These are phyloP conservation scores for Rheum nobile DNA, from an alignment of 148 eudicot genomes.

Conservation along the genomic window DNA sequence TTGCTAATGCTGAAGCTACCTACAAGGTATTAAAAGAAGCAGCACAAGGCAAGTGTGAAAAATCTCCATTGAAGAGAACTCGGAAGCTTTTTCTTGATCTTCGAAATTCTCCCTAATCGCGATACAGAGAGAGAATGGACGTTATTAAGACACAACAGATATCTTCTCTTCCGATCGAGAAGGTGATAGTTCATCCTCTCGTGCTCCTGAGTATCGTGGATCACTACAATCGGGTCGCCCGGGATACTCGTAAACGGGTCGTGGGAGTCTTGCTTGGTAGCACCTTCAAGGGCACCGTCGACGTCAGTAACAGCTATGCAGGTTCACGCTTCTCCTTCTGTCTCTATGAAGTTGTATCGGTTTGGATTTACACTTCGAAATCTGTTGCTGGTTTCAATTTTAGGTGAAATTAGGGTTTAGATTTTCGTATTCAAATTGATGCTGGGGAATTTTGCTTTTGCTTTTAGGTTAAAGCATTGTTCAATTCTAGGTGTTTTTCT, in stretches of 20 bases:
- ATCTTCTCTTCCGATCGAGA: conserved; percentile 60
- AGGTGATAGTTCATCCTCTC: conserved; percentile 85
- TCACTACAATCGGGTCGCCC: conserved; percentile 90
- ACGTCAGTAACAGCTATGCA: conserved; percentile 80
- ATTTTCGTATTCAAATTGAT: neutral
- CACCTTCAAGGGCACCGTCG: conserved; percentile 72
- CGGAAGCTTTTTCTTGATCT: neutral
- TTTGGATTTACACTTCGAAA: neutral
- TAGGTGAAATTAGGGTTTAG: neutral
- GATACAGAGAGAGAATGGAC: conserved; percentile 37
- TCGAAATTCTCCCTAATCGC: neutral
- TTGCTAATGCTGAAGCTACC: conserved; percentile 75
- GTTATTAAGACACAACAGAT: conserved; percentile 90
- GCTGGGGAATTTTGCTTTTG: neutral
- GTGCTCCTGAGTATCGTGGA: conserved; percentile 91
- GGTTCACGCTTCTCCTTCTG: neutral
- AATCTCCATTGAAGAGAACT: neutral
- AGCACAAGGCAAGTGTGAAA: neutral
- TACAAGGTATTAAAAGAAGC: neutral
- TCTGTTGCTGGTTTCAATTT: neutral
- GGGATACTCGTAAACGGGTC: conserved; percentile 89
- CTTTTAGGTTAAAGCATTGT: neutral
- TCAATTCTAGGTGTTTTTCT: neutral
- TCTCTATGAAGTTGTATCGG: neutral
- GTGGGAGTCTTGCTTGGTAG: conserved; percentile 84